Conservation (phyloP, 192 early-diverging fungal genomes). For the Rhizophagus clarus region DNA sequence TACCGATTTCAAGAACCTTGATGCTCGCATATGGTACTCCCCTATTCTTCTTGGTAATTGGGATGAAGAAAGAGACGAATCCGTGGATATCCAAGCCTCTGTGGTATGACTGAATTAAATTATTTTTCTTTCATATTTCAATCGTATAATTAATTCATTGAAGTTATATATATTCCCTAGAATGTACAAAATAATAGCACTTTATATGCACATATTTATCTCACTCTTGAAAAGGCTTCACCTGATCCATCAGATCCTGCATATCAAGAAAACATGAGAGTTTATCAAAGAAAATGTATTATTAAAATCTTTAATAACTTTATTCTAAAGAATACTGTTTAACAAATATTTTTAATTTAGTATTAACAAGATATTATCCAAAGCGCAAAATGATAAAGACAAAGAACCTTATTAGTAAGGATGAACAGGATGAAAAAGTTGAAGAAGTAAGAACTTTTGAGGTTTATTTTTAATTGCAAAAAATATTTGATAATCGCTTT, state of each 20-base stretch:
- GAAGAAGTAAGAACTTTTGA: background rate
- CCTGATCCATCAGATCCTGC: constrained; percentile 44
- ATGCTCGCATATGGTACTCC: constrained; percentile 45
- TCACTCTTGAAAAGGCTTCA: constrained; percentile 41
- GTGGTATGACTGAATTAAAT: constrained; percentile 36
- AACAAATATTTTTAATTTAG: constrained; percentile 10
- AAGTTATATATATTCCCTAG: constrained; percentile 32
- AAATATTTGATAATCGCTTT: background rate
- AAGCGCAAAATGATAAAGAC: constrained; percentile 52
- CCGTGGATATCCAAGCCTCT: constrained; percentile 47
- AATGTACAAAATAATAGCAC: constrained; percentile 59
- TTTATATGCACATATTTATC: constrained; percentile 63
- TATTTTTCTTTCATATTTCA: background rate
- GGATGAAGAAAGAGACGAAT: constrained; percentile 45
- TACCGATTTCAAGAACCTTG: constrained; percentile 40
- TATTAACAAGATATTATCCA: constrained; percentile 52
- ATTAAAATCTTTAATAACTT: background rate
- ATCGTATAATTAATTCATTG: background rate
- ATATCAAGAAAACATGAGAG: constrained; percentile 46
- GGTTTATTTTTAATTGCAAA: background rate
- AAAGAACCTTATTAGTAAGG: constrained; percentile 52
- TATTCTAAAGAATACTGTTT: background rate
- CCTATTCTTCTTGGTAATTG: constrained; percentile 46
- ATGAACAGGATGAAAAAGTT: constrained; percentile 36
- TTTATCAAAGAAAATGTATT: constrained; percentile 57